These are phyloP conservation scores for Pleurotus ostreatus DNA, from an alignment of 768 basidiomycete species.

Conservation along the genomic window DNA sequence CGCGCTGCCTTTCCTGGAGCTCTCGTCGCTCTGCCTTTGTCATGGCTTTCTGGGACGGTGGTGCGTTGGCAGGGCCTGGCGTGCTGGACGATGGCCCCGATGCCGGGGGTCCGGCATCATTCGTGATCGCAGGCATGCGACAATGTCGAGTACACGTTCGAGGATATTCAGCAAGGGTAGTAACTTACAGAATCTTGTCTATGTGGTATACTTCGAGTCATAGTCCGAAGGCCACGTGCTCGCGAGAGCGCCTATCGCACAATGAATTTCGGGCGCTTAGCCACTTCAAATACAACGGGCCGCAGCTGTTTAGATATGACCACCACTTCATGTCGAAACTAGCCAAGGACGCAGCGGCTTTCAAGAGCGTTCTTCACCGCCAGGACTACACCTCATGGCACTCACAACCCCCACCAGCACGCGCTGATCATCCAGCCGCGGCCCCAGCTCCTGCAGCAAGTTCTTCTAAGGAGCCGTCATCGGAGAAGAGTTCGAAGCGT, in stretches of 20 bases:
- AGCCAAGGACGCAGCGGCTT: slow-evolving; percentile 65
- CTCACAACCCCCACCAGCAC: slow-evolving; percentile 27
- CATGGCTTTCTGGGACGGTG: slow-evolving; percentile 65
- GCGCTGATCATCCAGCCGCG: slow-evolving; percentile 15
- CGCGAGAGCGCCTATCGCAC: too few species aligned
- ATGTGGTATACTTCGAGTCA: too few species aligned
- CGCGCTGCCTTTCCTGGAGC: slow-evolving; percentile 75
- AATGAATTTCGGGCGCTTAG: too few species aligned
- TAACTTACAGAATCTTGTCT: too few species aligned
- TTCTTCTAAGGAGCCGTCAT: slow-evolving; percentile 54
- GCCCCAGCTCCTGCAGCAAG: slow-evolving; percentile 22
- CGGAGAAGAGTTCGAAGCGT: slow-evolving; percentile 52
- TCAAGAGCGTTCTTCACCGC: slow-evolving; percentile 59
- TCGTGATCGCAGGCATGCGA: background rate
- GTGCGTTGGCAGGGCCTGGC: slow-evolving; percentile 19
- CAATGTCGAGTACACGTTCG: too few species aligned
- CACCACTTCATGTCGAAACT: slow-evolving; percentile 53
- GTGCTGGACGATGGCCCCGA: slow-evolving; percentile 9
- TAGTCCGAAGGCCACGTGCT: too few species aligned
- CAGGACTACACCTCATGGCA: slow-evolving; percentile 79
- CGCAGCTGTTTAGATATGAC: too few species aligned
- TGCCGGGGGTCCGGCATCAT: slow-evolving; percentile 20
- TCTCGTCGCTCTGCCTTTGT: slow-evolving; percentile 79
- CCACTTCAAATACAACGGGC: too few species aligned
- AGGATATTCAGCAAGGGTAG: too few species aligned